phyloP scores from a whole-genome alignment of 345 rosid species.

The Populus euphratica region DNA sequence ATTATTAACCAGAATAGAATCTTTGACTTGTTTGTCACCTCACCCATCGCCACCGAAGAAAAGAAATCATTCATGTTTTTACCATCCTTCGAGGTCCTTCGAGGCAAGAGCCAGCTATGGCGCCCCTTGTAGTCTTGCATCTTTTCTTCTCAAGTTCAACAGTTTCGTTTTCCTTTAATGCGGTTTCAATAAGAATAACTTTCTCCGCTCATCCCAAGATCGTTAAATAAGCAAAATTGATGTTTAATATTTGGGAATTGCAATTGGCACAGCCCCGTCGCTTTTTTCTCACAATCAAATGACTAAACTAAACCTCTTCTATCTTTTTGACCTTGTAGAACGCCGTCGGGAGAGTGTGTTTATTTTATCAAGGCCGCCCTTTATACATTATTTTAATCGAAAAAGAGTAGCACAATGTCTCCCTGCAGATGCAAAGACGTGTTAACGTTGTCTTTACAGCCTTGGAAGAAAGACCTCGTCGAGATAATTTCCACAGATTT shows the following conservation, averaged over 20 bases:
- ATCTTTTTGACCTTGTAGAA: no score
- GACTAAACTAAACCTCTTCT: no score
- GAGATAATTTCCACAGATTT: no score
- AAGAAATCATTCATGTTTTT: background rate
- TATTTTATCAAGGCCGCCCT: no score
- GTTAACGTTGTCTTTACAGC: no score
- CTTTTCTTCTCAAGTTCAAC: background rate
- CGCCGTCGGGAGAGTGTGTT: no score
- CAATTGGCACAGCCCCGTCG: no score
- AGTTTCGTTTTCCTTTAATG: background rate
- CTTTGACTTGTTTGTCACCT: background rate
- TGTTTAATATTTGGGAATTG: background rate
- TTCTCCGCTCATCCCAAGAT: background rate
- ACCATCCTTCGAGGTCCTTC: background rate
- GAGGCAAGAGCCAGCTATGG: background rate
- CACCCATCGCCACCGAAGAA: background rate
- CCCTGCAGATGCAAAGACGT: no score
- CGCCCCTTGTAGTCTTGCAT: background rate
- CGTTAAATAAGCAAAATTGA: background rate
- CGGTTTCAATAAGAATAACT: background rate
- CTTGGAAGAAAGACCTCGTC: no score
- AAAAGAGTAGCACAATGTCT: no score
- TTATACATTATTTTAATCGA: no score
- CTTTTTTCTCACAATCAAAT: no score
- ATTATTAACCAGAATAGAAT: background rate